phyloP scores from a whole-genome alignment of 257 asterid species.

The Capsicum pubescens region DNA sequence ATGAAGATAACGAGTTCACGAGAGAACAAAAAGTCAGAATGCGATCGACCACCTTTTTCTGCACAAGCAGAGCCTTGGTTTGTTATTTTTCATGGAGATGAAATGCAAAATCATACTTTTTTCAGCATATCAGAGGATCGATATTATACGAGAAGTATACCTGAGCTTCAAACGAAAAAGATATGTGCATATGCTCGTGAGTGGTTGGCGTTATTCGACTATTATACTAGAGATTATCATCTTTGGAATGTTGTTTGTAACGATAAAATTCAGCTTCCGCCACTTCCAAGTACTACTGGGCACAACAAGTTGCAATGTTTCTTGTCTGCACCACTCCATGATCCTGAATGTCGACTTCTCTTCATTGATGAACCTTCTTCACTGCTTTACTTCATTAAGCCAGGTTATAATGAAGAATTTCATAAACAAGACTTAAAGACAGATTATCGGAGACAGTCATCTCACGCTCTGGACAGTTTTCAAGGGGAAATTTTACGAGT shows the following conservation, averaged over 20 bases:
- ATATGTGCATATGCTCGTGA: neutral
- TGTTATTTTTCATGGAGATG: too few species aligned
- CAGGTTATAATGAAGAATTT: neutral
- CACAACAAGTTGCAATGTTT: neutral
- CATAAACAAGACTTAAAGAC: too few species aligned
- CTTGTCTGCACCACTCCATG: neutral
- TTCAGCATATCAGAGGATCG: neutral
- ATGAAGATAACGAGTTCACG: too few species aligned
- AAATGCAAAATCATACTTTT: too few species aligned
- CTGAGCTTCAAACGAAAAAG: neutral
- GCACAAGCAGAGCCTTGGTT: too few species aligned
- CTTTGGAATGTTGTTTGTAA: neutral
- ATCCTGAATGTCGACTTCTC: neutral
- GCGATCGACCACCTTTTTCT: too few species aligned
- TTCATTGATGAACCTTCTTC: neutral
- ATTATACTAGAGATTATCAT: neutral
- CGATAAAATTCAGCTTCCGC: neutral
- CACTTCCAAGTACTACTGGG: neutral
- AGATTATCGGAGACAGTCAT: too few species aligned
- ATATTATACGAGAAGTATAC: neutral
- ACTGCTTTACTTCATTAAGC: neutral
- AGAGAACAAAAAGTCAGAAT: too few species aligned
- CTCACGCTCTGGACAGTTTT: neutral
- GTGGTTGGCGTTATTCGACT: neutral
- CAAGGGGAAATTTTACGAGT: neutral